phyloP scores from a whole-genome alignment of 352 stramenopile species.

The Phytophthora pinifolia region DNA sequence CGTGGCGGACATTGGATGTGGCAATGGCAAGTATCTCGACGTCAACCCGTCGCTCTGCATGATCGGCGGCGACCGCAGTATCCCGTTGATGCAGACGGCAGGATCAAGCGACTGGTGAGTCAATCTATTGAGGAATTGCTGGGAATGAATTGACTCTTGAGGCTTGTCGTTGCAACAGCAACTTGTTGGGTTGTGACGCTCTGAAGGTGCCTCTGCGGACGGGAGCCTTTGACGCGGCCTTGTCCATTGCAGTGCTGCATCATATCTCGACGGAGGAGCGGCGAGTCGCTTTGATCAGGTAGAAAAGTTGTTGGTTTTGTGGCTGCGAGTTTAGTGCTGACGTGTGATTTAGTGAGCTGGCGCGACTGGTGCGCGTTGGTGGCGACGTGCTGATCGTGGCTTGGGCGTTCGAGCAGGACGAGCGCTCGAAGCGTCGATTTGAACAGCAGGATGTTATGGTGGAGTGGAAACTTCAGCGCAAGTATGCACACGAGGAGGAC shows the following conservation, averaged over 20 bases:
- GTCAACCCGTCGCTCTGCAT: constrained; percentile 64
- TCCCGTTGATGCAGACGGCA: constrained; percentile 64
- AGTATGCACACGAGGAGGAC: constrained; percentile 43
- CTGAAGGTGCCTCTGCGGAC: constrained; percentile 63
- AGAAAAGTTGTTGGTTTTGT: background rate
- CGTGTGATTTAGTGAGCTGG: constrained; percentile 74
- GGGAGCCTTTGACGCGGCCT: constrained; percentile 66
- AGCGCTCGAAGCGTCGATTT: constrained; percentile 74
- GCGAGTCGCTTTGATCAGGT: constrained; percentile 71
- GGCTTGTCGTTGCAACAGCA: constrained; percentile 24
- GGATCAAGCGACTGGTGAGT: constrained; percentile 40
- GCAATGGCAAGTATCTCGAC: constrained; percentile 83
- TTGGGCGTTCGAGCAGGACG: constrained; percentile 85
- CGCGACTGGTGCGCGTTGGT: constrained; percentile 59
- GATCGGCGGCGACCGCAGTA: constrained; percentile 73
- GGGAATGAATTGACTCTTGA: background rate
- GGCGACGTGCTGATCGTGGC: constrained; percentile 64
- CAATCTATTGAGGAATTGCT: background rate
- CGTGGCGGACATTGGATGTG: constrained; percentile 77
- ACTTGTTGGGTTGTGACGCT: constrained; percentile 71
- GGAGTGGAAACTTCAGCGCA: constrained; percentile 87
- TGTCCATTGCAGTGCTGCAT: constrained; percentile 84
- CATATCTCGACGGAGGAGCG: constrained; percentile 81
- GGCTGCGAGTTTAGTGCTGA: background rate
- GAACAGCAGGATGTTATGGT: constrained; percentile 82